Conservation (phyloP, 75 land plant species). For the Pinus taeda region DNA sequence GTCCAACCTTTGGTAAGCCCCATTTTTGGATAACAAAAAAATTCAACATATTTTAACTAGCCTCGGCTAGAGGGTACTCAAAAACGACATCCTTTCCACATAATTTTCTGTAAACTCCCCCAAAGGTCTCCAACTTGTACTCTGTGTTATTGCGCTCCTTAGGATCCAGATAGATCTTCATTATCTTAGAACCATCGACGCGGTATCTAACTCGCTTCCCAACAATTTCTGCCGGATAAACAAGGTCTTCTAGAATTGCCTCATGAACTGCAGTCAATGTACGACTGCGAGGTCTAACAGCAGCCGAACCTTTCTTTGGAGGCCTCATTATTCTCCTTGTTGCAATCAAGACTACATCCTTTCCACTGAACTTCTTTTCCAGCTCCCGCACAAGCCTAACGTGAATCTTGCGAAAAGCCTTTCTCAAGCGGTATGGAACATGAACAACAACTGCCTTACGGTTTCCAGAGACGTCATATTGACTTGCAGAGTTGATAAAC, state of each 20-base stretch:
- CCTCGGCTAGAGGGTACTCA: slow-evolving; percentile 73
- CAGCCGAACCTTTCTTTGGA: slow-evolving; percentile 85
- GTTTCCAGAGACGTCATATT: slow-evolving; percentile 61
- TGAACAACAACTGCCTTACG: slow-evolving; percentile 76
- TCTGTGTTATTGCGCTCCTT: slow-evolving; percentile 85
- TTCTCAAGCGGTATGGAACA: slow-evolving; percentile 76
- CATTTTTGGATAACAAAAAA: too few relatives aligned
- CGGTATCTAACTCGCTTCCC: slow-evolving; percentile 80
- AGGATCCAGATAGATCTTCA: slow-evolving; percentile 81
- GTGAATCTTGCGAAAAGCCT: slow-evolving; percentile 74
- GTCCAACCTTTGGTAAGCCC: too few relatives aligned
- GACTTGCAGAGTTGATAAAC: slow-evolving; percentile 81
- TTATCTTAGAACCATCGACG: slow-evolving; percentile 81
- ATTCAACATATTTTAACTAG: slow-evolving; percentile 6
- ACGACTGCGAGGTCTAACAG: slow-evolving; percentile 59
- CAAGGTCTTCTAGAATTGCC: slow-evolving; percentile 78
- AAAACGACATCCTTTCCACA: slow-evolving; percentile 84
- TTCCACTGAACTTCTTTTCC: slow-evolving; percentile 93
- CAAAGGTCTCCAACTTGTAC: slow-evolving; percentile 78
- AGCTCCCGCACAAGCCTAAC: slow-evolving; percentile 77
- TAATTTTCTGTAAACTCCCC: slow-evolving; percentile 82
- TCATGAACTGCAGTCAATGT: slow-evolving; percentile 88
- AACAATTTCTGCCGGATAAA: slow-evolving; percentile 82
- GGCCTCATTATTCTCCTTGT: slow-evolving; percentile 84
- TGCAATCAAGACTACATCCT: slow-evolving; percentile 77